Conservation (phyloP, 2,329 filamentous ascomycete genomes). For the Diaporthe vexans region DNA sequence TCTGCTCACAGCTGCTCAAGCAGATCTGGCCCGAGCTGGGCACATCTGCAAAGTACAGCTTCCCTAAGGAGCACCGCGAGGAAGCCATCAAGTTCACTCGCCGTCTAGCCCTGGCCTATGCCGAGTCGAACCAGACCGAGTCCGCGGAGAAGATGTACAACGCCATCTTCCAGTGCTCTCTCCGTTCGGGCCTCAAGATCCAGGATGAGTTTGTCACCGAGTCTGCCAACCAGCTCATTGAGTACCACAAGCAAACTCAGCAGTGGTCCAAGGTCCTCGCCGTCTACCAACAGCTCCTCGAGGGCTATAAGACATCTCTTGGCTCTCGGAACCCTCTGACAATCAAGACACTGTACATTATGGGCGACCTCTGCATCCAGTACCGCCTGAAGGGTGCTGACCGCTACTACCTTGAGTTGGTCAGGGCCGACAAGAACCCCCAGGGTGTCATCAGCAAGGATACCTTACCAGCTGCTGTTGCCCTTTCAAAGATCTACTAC, state of each 20-base stretch:
- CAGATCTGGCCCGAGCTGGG: conserved; percentile 43
- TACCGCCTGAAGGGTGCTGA: conserved; percentile 46
- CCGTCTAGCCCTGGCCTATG: conserved; percentile 41
- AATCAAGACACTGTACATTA: conserved; percentile 42
- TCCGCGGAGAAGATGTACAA: conserved; percentile 44
- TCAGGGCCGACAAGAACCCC: conserved; percentile 47
- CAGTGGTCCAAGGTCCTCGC: conserved; percentile 44
- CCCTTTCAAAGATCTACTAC: conserved; percentile 60
- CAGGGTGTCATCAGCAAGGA: conserved; percentile 55
- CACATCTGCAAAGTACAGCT: conserved; percentile 40
- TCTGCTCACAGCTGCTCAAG: conserved; percentile 42
- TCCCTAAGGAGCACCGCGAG: conserved; percentile 42
- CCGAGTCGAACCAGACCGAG: conserved; percentile 44
- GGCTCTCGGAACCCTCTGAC: conserved; percentile 43
- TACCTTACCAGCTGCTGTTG: conserved; percentile 56
- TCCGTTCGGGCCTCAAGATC: conserved; percentile 44
- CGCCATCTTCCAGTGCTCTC: conserved; percentile 44
- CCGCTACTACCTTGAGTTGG: conserved; percentile 46
- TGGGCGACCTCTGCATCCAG: conserved; percentile 44
- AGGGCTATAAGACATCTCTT: conserved; percentile 42
- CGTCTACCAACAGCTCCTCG: conserved; percentile 43
- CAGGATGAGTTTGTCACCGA: conserved; percentile 44
- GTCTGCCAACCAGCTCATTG: conserved; percentile 42
- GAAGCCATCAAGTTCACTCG: conserved; percentile 42
- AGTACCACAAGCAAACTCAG: conserved; percentile 43